These are phyloP conservation scores for Ogataea trehaloabstinens DNA, from an alignment of 805 yeast species.

Conservation along the genomic window DNA sequence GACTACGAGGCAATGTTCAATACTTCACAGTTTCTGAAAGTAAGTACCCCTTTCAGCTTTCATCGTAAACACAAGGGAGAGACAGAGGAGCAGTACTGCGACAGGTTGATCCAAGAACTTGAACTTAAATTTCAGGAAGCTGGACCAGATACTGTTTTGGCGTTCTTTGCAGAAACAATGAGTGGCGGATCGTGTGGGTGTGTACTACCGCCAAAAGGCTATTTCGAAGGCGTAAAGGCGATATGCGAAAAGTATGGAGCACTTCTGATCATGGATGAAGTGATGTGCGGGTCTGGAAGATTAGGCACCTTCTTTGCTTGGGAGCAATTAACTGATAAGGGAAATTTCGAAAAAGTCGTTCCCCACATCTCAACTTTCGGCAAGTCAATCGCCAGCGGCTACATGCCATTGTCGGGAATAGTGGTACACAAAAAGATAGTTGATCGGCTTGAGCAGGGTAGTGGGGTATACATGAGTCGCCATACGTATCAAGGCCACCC, in stretches of 20 bases:
- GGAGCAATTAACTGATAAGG: slow-evolving; percentile 39
- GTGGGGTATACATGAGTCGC: slow-evolving; percentile 43
- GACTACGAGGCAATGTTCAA: slow-evolving; percentile 28
- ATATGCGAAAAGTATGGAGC: slow-evolving; percentile 95
- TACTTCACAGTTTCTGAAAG: background rate
- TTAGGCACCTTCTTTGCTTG: slow-evolving; percentile 45
- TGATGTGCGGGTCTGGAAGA: slow-evolving; percentile 62
- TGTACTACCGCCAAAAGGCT: slow-evolving; percentile 43
- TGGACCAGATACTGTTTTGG: slow-evolving; percentile 44
- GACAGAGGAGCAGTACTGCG: slow-evolving; percentile 34
- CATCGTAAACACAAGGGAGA: slow-evolving; percentile 17
- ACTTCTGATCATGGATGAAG: slow-evolving; percentile 89
- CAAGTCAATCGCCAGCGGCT: slow-evolving; percentile 51
- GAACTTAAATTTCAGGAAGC: slow-evolving; percentile 38
- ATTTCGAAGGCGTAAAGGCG: slow-evolving; percentile 41
- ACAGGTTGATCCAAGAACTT: slow-evolving; percentile 34
- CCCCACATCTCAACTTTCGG: slow-evolving; percentile 53
- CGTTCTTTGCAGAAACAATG: slow-evolving; percentile 43
- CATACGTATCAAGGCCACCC: slow-evolving; percentile 53
- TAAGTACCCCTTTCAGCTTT: slow-evolving; percentile 19
- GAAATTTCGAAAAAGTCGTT: slow-evolving; percentile 35
- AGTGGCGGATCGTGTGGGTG: slow-evolving; percentile 46
- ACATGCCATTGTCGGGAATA: slow-evolving; percentile 49
- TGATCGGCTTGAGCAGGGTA: slow-evolving; percentile 37
- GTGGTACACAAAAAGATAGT: slow-evolving; percentile 41